Base-by-base conservation (phyloP, 1,284 basidiomycete species). In the Marasmius tenuissimus region DNA sequence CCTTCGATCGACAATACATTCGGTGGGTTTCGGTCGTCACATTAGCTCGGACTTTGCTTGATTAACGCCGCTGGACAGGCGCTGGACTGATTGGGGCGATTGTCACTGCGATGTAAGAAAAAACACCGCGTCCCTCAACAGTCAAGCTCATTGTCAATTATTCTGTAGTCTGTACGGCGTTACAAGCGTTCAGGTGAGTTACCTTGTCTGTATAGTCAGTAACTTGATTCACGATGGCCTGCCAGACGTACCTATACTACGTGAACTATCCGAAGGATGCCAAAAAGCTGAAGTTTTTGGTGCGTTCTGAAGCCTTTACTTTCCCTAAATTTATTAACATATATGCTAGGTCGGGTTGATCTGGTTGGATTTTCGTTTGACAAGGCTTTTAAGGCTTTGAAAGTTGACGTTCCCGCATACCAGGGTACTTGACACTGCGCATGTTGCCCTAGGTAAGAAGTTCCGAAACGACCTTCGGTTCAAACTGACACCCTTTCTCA, bases 191-290 rank as follows among this genome's bases (percentile, higher is more conserved):
- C 68, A 68, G 61, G 68, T 65, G 20, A 7, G 58, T 37, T 4
- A 6, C 38, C 7, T 51, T 27, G 11, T 51, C 27, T 27, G 27
- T 2, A 22, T 14, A 27, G 33, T 22, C 34, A 38, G 16, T 49
- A 11, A 9, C 7, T 16, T 53, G 18, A 33, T 20, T n/a, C 22
- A 14, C 8, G 27, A 5, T 8, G 49, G 27, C 18, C 42, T 20
- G 47, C 50, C 4, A 66, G 67, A 68, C 67, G n/a, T 67, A 66
- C 52, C 54, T 70, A n/a, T 70, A 69, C 57, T 71, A 63, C 50
- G 54, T 67, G 20, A 59, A 65, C 53, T 71, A 70, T 60, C 65
- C 68, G 5, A 67, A 66, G 2, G 69, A 70, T 45, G 27, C 52
- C 8, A 18, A 34, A 2, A 42, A 39, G 39, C 45, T 61, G 11